phyloP scores from a whole-genome alignment of 2,329 filamentous ascomycete species.

The Aspergillus sp. region DNA sequence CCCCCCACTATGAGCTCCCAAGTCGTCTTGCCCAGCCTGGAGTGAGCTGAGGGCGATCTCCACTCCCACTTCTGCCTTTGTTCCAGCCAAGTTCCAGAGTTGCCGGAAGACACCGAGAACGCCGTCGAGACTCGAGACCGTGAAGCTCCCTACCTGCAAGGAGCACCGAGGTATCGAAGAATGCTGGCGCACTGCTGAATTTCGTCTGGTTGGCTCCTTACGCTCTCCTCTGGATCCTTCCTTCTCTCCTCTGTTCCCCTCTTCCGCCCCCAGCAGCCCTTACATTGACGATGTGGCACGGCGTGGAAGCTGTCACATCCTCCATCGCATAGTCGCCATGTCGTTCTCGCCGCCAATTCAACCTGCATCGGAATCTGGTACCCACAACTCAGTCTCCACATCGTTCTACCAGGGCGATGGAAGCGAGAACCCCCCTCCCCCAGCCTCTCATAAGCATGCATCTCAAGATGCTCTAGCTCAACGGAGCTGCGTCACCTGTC shows the following conservation, averaged over 20 bases:
- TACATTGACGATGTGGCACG: slow-evolving; percentile 14
- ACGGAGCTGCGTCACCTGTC: slow-evolving; percentile 49
- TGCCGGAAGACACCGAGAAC: neutral
- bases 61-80: neutral
- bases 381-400: neutral
- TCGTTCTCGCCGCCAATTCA: slow-evolving; percentile 16
- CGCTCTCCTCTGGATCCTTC: neutral
- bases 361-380: slow-evolving; percentile 3
- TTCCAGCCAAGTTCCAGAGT: neutral
- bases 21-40: no score
- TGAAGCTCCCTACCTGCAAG: neutral
- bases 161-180: neutral
- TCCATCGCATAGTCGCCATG: slow-evolving; percentile 13
- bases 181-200: slow-evolving; percentile 1
- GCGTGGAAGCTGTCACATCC: slow-evolving; percentile 1
- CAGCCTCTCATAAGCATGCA: slow-evolving; percentile 3
- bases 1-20: neutral
- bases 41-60: no score
- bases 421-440: slow-evolving; percentile 4
- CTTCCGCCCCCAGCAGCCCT: neutral
- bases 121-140: neutral
- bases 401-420: slow-evolving; percentile 3
- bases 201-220: neutral
- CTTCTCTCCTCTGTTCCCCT: neutral
- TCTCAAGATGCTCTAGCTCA: slow-evolving; percentile 30